These are phyloP conservation scores for Clonostachys rosea DNA, from an alignment of 2,329 filamentous ascomycete species.

Conservation along the genomic window DNA sequence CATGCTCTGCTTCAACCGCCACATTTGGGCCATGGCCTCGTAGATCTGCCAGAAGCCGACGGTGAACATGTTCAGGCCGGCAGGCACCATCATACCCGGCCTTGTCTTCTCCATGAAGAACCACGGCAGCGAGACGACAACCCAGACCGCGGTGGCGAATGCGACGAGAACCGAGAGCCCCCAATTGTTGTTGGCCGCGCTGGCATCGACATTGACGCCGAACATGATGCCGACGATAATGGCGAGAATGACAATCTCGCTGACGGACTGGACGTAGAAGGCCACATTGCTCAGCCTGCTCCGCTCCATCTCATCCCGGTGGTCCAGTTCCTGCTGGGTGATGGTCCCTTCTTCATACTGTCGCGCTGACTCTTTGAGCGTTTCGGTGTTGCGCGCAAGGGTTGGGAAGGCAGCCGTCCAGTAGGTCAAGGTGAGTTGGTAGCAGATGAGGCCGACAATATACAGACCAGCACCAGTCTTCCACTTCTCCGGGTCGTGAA, in stretches of 20 bases:
- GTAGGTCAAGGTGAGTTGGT: conserved; percentile 64
- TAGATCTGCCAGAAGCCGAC: conserved; percentile 59
- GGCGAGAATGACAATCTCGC: conserved; percentile 58
- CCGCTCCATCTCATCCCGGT: conserved; percentile 55
- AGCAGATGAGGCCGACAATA: conserved; percentile 61
- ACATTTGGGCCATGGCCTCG: conserved; percentile 53
- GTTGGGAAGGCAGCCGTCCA: conserved; percentile 57
- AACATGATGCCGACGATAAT: conserved; percentile 62
- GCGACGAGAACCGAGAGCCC: conserved; percentile 61
- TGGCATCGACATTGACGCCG: conserved; percentile 53
- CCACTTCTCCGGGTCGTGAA: conserved; percentile 58
- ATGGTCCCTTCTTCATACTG: conserved; percentile 38
- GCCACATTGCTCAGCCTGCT: conserved; percentile 59
- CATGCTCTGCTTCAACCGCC: conserved; percentile 60
- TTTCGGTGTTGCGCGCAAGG: conserved; percentile 26
- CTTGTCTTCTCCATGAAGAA: conserved; percentile 61
- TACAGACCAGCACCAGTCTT: conserved; percentile 56
- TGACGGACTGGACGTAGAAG: conserved; percentile 60
- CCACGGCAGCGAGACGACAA: conserved; percentile 61
- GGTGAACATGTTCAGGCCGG: conserved; percentile 40
- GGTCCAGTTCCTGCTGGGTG: conserved; percentile 54
- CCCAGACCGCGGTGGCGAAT: conserved; percentile 60
- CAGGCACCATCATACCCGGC: conserved; percentile 39
- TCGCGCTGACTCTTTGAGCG: conserved; percentile 21
- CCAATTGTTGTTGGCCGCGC: conserved; percentile 59